Base-by-base conservation (phyloP, 306 rosid species). In the Quercus suber region DNA sequence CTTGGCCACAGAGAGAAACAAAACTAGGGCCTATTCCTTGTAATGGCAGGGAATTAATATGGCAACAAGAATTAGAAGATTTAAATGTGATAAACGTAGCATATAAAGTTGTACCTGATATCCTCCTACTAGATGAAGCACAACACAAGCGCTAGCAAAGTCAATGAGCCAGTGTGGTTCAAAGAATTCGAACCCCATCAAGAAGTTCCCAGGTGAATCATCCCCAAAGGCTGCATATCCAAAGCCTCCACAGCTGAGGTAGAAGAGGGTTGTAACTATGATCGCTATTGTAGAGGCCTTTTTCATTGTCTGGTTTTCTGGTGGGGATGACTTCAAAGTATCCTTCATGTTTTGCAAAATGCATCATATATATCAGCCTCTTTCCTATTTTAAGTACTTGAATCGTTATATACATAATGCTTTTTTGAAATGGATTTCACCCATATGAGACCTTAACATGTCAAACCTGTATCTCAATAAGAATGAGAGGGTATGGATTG, bases 201-300 rank as follows among this genome's bases (percentile, higher is more conserved):
- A 76, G 73, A 93, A 89, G 73, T 90, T 89, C 72, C 94, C 96
- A 1, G 96, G 96, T 5, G 96, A 83, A 25, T 41, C 68, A 55
- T 86, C 75, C 33, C 97, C 97, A 79, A 91, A 85, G 74, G 96
- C 97, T 53, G 96, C 97, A 79, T 91, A 92, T 51, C 97, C 97
- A 57, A 71, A 67, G 58, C 91, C 81, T 45, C 94, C 97, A 52
- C 96, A 93, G 10, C 81, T 82, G 35, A 93, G 80, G 86, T 90
- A 93, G 86, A 93, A 90, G 58, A 86, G 45, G 21, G 94, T 89
- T 28, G 94, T 88, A 55, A 89, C 5, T 0, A 76, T 0, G 55
- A 89, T 82, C 45, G 91, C 83, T 77, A 87, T 81, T 28, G 82
- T 76, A 6, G 92, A 59, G 25, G 96, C 97, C 88, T 52, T 93